Evolutionary conservation across 2,329 filamentous ascomycete genomes (phyloP), one percentile per base, ranked within the genome.

Genomic region (Paramyrothecium sp.): DNA sequence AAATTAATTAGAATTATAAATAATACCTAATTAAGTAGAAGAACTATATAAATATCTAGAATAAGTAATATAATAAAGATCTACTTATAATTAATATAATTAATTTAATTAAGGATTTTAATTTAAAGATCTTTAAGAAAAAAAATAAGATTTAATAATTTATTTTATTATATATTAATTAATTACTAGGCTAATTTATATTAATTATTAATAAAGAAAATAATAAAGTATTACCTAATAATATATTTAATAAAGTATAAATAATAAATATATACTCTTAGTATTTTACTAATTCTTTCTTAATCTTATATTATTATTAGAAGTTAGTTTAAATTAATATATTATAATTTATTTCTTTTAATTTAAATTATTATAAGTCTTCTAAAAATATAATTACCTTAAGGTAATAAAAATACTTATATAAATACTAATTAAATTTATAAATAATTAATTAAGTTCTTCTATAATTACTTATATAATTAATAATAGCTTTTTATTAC

Each of bases 21-120:
- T n/a, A n/a, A n/a, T n/a, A n/a, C n/a, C n/a, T 49, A 54, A 57
- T 38, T 50, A 30, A 57, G 50, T 49, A 49, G 19, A 20, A 44
- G 54, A 33, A 13, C 26, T 10, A 34, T 26, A 51, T 30, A 49
- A 22, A 7, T 20, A 22, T 50, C 33, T 19, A 41, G 38, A 8
- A 51, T 20, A 38, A 38, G 8, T 10, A 10, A 41, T 51, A 57
- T 7, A 41, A 47, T 19, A n/a, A 26, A 50, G 44, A 19, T 57
- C 23, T 46, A 41, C 53, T 23, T 19, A 41, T 38, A 33, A 56
- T 53, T 7, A 56, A 13, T 23, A 46, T 46, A 56, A 34, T 21
- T n/a, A n/a, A n/a, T 21, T 56, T 46, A 53, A 26, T 33, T 17
- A 20, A 12, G 41, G 12, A 51, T 53, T 46, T n/a, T n/a, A n/a